Evolutionary conservation across 768 basidiomycete genomes (phyloP).

Genomic region (Leccinum subgranulosum): DNA sequence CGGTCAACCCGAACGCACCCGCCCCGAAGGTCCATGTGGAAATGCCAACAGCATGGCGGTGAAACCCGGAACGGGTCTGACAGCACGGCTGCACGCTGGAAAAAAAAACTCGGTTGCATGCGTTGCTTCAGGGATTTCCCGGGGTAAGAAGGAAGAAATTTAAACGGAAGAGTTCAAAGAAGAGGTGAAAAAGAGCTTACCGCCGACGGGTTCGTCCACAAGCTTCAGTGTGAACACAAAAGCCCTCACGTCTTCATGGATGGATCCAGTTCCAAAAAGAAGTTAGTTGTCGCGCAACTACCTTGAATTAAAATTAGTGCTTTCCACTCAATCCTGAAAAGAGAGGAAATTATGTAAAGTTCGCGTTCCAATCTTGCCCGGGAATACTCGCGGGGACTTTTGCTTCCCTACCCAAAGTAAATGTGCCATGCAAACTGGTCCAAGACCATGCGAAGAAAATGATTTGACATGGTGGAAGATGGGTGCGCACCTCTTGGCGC

Average conservation of each 20-base stretch:
- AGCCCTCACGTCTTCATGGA: neutral
- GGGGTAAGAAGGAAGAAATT: neutral
- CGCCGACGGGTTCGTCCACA: neutral
- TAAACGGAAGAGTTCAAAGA: neutral
- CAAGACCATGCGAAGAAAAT: neutral
- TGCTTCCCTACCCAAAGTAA: neutral
- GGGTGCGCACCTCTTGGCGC: neutral
- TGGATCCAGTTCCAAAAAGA: neutral
- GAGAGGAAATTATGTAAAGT: neutral
- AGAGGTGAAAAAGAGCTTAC: neutral
- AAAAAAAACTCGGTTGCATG: neutral
- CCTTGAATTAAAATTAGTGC: neutral
- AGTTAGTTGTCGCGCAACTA: neutral
- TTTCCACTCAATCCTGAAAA: neutral
- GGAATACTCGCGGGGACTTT: slow-evolving; percentile 13
- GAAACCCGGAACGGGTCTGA: neutral
- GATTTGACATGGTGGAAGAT: neutral
- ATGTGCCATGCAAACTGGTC: neutral
- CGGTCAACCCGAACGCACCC: neutral
- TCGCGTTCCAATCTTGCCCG: neutral
- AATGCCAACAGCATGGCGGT: neutral
- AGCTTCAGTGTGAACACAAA: neutral
- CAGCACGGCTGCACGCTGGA: neutral
- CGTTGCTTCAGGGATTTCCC: neutral
- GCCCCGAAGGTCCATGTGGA: slow-evolving; percentile 3